Base-by-base conservation (phyloP, 2,329 filamentous ascomycete species). In the Pestalotiopsis sp. region DNA sequence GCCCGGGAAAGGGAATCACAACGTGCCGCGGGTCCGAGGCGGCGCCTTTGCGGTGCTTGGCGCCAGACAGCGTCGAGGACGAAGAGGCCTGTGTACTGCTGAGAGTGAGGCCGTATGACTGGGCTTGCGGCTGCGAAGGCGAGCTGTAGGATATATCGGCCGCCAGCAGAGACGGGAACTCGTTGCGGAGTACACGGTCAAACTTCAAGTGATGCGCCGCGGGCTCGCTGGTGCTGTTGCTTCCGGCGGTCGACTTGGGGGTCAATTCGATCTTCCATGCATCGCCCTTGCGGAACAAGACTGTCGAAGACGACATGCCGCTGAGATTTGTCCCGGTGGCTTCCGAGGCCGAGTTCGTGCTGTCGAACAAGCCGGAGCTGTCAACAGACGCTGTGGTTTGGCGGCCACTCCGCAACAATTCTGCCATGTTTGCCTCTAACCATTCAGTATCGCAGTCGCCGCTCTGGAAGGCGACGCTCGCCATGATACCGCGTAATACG, bases 211-310 rank as follows among this genome's bases (percentile, higher is more conserved):
- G 88, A 67, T 88, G 84, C 1, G 61, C 2, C 76, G 78, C 68
- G 68, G 74, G 71, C 75, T 72, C 65, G 57, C 70, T 68, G 67
- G 71, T 58, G 69, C 72, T 9, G 31, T 36, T 36, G 7, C 57
- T 68, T 74, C 67, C 4, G 77, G 69, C 3, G 69, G 67, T 55
- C 6, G 59, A 39, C 55, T 75, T 70, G 9, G 84, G 76, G 1
- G 82, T 76, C 1, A 90, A 79, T 1, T 79, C 79, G 38, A 90
- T 78, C 0, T 84, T 83, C 87, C 88, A 90, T 1, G 87, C 85
- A 71, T 90, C 87, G 36, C 87, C 87, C 76, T 86, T 88, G 45
- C 87, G 82, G 76, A 91, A 87, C 2, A 88, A 74, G 0, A 84
- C 76, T 66, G 77, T 84, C 3, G 79, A 76, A 3, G 38, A 55